Conservation (phyloP, 768 basidiomycete genomes). For the Phlebiopsis gigantea region DNA sequence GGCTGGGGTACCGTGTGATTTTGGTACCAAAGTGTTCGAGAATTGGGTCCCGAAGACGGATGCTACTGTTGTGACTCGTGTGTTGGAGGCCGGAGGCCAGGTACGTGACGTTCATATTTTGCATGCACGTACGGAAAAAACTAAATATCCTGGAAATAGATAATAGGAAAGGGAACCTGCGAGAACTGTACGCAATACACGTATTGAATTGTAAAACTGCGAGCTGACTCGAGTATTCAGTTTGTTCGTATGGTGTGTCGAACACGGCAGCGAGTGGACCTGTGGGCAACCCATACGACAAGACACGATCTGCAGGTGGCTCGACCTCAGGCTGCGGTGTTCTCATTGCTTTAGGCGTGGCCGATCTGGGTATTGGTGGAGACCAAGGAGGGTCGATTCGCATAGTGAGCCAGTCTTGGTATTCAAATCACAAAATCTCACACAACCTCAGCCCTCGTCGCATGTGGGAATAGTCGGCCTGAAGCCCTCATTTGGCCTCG, state of each 20-base stretch:
- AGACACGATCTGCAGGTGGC: constrained; percentile 37
- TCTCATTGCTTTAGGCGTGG: constrained; percentile 33
- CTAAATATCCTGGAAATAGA: constrained; percentile 12
- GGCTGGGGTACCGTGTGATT: constrained; percentile 35
- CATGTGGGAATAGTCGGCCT: constrained; percentile 40
- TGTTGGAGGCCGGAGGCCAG: constrained; percentile 37
- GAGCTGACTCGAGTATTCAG: too few relatives aligned
- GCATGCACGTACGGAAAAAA: not conserved
- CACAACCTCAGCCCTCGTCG: constrained; percentile 29
- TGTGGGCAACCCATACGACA: constrained; percentile 38
- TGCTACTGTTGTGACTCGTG: constrained; percentile 39
- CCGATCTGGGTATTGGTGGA: constrained; percentile 42
- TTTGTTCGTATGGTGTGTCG: constrained; percentile 33
- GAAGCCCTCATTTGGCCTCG: constrained; percentile 38
- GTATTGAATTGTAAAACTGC: not conserved
- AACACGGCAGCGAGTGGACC: constrained; percentile 34
- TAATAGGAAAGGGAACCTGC: constrained; percentile 35
- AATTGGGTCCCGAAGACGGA: constrained; percentile 31
- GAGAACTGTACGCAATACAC: constrained; percentile 23
- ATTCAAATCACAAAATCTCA: not conserved
- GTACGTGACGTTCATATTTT: constrained; percentile 2
- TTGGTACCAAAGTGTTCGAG: constrained; percentile 35
- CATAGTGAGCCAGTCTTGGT: constrained; percentile 14
- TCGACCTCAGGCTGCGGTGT: constrained; percentile 40
- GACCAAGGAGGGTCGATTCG: constrained; percentile 44